phyloP scores from a whole-genome alignment of 305 asterid genomes.

The Withania somnifera region DNA sequence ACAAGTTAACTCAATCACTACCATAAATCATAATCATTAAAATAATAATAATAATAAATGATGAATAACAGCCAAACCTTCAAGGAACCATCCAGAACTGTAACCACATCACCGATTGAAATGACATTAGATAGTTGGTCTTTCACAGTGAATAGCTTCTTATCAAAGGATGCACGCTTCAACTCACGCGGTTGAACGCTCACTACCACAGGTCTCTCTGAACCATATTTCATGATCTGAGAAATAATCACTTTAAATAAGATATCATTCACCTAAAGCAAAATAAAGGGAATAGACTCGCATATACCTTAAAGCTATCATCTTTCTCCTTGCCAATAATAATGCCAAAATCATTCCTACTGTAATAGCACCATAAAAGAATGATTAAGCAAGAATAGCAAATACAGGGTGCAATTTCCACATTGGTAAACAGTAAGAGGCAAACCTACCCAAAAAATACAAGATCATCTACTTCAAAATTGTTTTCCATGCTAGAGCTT shows the following conservation, averaged over 20 bases:
- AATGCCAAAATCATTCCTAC: constrained; percentile 90
- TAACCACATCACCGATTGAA: constrained; percentile 61
- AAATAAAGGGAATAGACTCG: background rate
- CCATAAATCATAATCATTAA: constrained; percentile 2
- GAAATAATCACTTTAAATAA: constrained; percentile 1
- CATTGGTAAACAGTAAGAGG: background rate
- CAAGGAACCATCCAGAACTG: constrained; percentile 69
- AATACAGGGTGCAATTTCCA: background rate
- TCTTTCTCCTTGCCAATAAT: constrained; percentile 76
- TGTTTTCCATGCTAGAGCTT: constrained; percentile 30
- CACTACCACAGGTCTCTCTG: constrained; percentile 61
- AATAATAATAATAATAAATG: background rate
- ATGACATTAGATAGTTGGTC: constrained; percentile 55
- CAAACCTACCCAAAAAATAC: constrained; percentile 77
- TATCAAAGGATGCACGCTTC: constrained; percentile 75
- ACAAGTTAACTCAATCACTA: background rate
- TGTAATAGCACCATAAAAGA: constrained; percentile 21
- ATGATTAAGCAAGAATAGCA: background rate
- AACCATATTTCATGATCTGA: constrained; percentile 69
- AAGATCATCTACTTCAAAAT: constrained; percentile 73
- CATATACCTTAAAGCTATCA: constrained; percentile 58
- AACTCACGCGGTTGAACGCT: constrained; percentile 45
- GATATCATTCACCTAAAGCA: background rate
- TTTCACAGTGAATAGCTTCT: constrained; percentile 64
- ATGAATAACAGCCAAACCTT: constrained; percentile 42